phyloP scores from a whole-genome alignment of 257 asterid species.

The Eucommia ulmoides region DNA sequence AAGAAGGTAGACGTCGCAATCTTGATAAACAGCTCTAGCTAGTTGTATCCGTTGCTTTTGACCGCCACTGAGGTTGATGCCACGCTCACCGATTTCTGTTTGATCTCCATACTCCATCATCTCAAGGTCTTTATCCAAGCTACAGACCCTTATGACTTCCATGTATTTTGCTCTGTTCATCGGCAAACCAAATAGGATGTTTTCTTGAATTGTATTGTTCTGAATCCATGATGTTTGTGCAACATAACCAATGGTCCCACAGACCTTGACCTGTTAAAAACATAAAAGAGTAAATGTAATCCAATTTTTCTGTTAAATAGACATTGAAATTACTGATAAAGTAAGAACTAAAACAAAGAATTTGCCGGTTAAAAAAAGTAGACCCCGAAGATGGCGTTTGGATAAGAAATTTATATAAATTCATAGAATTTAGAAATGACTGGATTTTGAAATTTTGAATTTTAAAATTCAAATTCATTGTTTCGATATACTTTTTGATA shows the following conservation, averaged over 20 bases:
- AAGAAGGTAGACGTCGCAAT: slow-evolving; percentile 76
- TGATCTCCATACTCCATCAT: slow-evolving; percentile 96
- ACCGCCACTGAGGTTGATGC: slow-evolving; percentile 94
- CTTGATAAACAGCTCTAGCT: slow-evolving; percentile 94
- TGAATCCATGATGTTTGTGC: slow-evolving; percentile 97
- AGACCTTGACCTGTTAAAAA: slow-evolving; percentile 47
- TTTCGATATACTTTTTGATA: not conserved
- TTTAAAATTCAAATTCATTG: not conserved
- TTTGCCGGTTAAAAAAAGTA: not conserved
- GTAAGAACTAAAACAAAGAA: not conserved
- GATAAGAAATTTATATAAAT: not conserved
- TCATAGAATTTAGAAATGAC: not conserved
- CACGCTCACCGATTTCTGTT: slow-evolving; percentile 98
- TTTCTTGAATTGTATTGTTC: slow-evolving; percentile 84
- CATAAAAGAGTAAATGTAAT: not conserved
- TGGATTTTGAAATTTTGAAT: not conserved
- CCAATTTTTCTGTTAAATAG: not conserved
- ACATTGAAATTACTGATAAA: not conserved
- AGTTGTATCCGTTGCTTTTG: slow-evolving; percentile 95
- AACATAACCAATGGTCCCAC: slow-evolving; percentile 92
- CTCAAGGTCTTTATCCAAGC: slow-evolving; percentile 89
- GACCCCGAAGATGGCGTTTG: not conserved
- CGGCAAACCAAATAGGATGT: slow-evolving; percentile 58
- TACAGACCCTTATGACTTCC: slow-evolving; percentile 68
- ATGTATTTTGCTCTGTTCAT: slow-evolving; percentile 49